A percentile compares a stretch with the other conserved stretches of the same genome.
Evolutionary conservation across 2,329 filamentous ascomycete species (phyloP).

Genomic region (Nemania serpens): DNA sequence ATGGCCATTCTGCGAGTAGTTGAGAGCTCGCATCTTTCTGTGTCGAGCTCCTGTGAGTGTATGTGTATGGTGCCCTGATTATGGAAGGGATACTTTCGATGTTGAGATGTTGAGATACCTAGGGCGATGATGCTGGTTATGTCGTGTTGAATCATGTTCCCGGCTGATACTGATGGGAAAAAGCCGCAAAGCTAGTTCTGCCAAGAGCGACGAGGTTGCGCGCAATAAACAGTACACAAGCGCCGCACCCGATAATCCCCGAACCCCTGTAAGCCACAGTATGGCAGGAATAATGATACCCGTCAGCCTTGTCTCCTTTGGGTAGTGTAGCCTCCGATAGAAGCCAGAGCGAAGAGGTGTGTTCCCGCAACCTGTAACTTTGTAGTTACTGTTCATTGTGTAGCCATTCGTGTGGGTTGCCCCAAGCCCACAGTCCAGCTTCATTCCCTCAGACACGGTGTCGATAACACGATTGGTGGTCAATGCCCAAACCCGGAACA

Average conservation of each 20-base stretch:
- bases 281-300: conserved; percentile 18
- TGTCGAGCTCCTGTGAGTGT: neutral
- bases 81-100: neutral
- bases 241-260: conserved; percentile 30
- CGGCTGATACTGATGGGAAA: neutral
- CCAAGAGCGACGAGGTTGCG: conserved; percentile 20
- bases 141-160: neutral
- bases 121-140: neutral
- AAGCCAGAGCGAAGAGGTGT: conserved; percentile 23
- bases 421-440: conserved; percentile 22
- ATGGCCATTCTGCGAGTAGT: neutral
- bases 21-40: neutral
- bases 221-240: conserved; percentile 5
- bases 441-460: conserved; percentile 21
- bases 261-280: conserved; percentile 25
- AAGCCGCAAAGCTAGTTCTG: conserved; percentile 16
- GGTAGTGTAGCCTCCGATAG: conserved; percentile 34
- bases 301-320: conserved; percentile 43
- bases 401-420: conserved; percentile 30
- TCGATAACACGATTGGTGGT: conserved; percentile 22
- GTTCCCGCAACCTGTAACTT: conserved; percentile 26
- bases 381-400: conserved; percentile 22
- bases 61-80: neutral
- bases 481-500: conserved; percentile 31
- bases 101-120: neutral